Evolutionary conservation across 352 stramenopile species (phyloP), one percentile per base, ranked within the genome.

Genomic region (Phytophthora ramorum): DNA sequence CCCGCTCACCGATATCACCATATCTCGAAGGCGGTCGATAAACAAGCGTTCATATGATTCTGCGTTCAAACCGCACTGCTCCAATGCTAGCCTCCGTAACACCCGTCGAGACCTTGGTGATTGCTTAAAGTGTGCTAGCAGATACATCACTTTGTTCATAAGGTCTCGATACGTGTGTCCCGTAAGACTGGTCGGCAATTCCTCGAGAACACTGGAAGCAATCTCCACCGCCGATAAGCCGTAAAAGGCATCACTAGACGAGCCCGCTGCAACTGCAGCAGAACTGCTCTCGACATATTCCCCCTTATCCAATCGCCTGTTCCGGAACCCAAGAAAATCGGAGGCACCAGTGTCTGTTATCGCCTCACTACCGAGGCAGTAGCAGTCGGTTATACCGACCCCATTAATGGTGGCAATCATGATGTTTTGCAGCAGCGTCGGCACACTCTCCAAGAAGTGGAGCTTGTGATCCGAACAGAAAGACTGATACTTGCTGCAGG

Each of bases 101-200:
- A 89, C 75, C 8, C 40, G 41, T 24, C 82, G 75, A 8, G 81
- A 87, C 5, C 35, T 66, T 26, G 69, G 55, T 1, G 78, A 87
- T 48, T 87, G 69, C 57, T 92, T 92, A 35, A 91, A 82, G 55
- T 92, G 84, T 12, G 81, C 84, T 35, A 90, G 28, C 20, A 92
- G 28, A 52, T 89, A 82, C 43, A 91, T 71, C 14, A 88, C 65
- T 50, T 92, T 92, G 53, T 81, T 69, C 12, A 92, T 69, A 3
- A 92, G 58, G 41, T 92, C 84, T 16, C 76, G 81, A 49, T 89
- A 78, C 1, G 76, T 90, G 53, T 92, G 84, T 1, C 84, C 84
- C 0, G 82, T 89, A 12, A 92, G 69, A 35, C 72, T 83, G 9
- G 73, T 80, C 4, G 84, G 84, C 3, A 92, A 43, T 47, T 90